phyloP scores from a whole-genome alignment of 768 basidiomycete genomes.

The Postia placenta region DNA sequence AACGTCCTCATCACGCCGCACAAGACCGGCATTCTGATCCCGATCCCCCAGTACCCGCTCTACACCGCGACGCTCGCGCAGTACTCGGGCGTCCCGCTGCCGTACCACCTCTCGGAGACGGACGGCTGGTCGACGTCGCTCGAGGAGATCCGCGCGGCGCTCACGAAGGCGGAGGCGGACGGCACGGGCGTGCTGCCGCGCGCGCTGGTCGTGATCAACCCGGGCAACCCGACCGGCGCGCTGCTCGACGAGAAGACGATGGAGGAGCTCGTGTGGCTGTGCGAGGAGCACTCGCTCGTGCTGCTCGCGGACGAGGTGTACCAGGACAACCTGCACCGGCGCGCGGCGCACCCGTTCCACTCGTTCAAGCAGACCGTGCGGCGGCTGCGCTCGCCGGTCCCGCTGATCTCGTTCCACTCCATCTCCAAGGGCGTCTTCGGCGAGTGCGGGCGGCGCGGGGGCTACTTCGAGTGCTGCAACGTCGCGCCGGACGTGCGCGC shows the following conservation, averaged over 20 bases:
- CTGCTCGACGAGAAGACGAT: conserved; percentile 71
- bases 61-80: conserved; percentile 95
- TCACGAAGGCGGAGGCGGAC: conserved; percentile 48
- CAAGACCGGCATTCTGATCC: conserved; percentile 79
- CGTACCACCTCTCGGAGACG: conserved; percentile 85
- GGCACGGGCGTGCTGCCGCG: conserved; percentile 57
- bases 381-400: conserved; percentile 59
- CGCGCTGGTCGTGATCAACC: conserved; percentile 96
- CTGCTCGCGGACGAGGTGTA: conserved; percentile 99
- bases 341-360: conserved; percentile 65
- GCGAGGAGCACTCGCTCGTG: conserved; percentile 79
- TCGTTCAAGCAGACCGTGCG: conserved; percentile 90
- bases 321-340: conserved; percentile 84
- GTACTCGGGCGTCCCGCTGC: conserved; percentile 69
- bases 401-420: conserved; percentile 94
- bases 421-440: conserved; percentile 96
- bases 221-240: conserved; percentile 94
- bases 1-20: conserved; percentile 69
- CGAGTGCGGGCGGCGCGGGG: conserved; percentile 96
- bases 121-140: conserved; percentile 80
- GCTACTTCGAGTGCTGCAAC: conserved; percentile 93
- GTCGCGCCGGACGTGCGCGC: conserved; percentile 71
- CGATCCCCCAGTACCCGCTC: conserved; percentile 96
- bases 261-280: conserved; percentile 70
- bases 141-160: conserved; percentile 55